phyloP scores from a whole-genome alignment of 176 grass and related monocot species.

The Avena insularis region DNA sequence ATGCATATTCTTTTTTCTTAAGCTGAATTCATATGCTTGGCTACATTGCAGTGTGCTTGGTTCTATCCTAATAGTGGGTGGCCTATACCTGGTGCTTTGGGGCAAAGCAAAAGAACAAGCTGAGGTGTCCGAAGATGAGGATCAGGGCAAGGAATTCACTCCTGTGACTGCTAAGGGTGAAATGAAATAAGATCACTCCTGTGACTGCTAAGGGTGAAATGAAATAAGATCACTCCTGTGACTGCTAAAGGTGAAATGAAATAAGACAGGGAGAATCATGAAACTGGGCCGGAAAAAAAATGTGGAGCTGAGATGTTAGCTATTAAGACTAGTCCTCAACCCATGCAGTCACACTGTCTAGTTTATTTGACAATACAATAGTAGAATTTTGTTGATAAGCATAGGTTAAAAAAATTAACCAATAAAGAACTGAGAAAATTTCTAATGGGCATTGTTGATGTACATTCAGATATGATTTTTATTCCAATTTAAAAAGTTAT shows the following conservation, averaged over 20 bases:
- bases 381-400: too few species aligned
- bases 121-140: neutral
- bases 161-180: neutral
- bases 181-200: neutral
- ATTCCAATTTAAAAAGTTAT: too few species aligned
- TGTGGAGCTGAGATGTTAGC: neutral
- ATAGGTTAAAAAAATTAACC: too few species aligned
- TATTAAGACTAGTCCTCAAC: neutral
- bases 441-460: too few species aligned
- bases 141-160: neutral
- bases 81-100: conserved; percentile 64
- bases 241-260: neutral
- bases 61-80: conserved; percentile 49
- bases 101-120: conserved; percentile 53
- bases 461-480: too few species aligned
- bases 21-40: neutral
- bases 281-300: neutral
- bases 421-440: too few species aligned
- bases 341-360: too few species aligned
- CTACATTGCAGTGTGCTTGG: conserved; percentile 43
- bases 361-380: too few species aligned
- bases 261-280: neutral
- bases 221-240: neutral
- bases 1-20: neutral
- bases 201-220: neutral